Conservation (phyloP, 2,329 filamentous ascomycete genomes). For the Botrytis pseudocinerea region DNA sequence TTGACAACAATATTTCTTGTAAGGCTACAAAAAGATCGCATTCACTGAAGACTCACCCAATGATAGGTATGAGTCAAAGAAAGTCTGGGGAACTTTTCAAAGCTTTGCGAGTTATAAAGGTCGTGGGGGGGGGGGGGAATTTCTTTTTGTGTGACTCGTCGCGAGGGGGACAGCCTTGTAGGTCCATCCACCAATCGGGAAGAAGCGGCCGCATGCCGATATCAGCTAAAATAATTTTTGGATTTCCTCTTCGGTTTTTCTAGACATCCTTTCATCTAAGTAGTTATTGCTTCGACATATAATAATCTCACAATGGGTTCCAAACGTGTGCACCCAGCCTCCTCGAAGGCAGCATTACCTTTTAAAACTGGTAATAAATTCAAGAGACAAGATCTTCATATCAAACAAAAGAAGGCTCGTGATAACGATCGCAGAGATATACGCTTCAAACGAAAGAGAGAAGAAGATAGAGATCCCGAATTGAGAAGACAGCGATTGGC, state of each 20-base stretch:
- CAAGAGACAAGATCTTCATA: conserved; percentile 72
- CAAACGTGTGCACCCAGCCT: conserved; percentile 46
- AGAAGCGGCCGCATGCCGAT: conserved; percentile 20
- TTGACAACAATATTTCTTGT: conserved; percentile 40
- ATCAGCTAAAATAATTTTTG: conserved; percentile 20
- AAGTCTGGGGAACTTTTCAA: conserved; percentile 22
- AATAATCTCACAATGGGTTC: conserved; percentile 48
- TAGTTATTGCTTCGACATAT: conserved; percentile 17
- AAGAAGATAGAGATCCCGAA: conserved; percentile 80
- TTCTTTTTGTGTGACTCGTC: conserved; percentile 23
- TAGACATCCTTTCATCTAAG: not conserved
- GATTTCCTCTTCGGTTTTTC: conserved; percentile 23
- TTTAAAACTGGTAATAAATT: conserved; percentile 73
- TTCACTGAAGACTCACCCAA: conserved; percentile 39
- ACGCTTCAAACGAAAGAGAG: conserved; percentile 76
- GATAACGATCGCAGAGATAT: conserved; percentile 74
- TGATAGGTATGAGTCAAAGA: conserved; percentile 32
- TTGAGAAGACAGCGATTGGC: conserved; percentile 71
- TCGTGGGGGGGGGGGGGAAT: conserved; percentile 17
- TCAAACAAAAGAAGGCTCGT: conserved; percentile 75
- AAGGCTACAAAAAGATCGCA: conserved; percentile 45
- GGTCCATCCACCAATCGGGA: conserved; percentile 8
- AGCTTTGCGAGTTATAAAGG: conserved; percentile 11
- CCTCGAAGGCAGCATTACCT: conserved; percentile 48
- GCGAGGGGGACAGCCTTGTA: conserved; percentile 18